phyloP scores from a whole-genome alignment of 2,329 filamentous ascomycete genomes.

The Claviceps paspali region DNA sequence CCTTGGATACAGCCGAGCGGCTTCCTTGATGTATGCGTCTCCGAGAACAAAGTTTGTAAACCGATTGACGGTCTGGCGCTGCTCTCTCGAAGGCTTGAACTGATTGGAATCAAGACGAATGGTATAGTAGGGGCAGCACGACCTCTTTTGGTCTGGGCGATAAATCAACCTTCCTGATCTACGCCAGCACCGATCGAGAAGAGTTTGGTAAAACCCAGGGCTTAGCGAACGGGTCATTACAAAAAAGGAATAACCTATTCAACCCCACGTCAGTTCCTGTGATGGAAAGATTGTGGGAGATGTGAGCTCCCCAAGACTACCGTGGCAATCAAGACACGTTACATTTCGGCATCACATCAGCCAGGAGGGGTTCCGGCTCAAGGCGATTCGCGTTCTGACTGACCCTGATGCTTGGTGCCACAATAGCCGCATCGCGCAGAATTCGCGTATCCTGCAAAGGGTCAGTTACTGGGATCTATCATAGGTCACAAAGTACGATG shows the following conservation, averaged over 20 bases:
- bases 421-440: slow-evolving; percentile 40
- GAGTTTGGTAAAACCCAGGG: slow-evolving; percentile 51
- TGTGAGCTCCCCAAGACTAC: not conserved
- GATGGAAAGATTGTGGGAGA: slow-evolving; percentile 7
- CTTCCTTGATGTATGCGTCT: slow-evolving; percentile 49
- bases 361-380: not conserved
- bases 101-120: slow-evolving; percentile 53
- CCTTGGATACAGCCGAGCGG: slow-evolving; percentile 47
- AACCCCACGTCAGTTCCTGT: slow-evolving; percentile 13
- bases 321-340: no score
- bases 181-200: slow-evolving; percentile 66
- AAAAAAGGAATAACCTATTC: slow-evolving; percentile 58
- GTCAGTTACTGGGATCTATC: slow-evolving; percentile 3
- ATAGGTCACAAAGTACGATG: slow-evolving; percentile 1
- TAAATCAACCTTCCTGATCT: slow-evolving; percentile 59
- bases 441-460: slow-evolving; percentile 30
- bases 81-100: slow-evolving; percentile 54
- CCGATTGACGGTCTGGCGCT: slow-evolving; percentile 59
- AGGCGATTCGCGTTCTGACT: slow-evolving; percentile 29
- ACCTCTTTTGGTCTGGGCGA: slow-evolving; percentile 59
- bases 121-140: slow-evolving; percentile 88
- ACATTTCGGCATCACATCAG: not conserved
- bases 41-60: slow-evolving; percentile 61
- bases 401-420: slow-evolving; percentile 29
- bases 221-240: slow-evolving; percentile 44